Base-by-base conservation (phyloP, 2,329 filamentous ascomycete genomes). In the Ophiostoma montium region DNA sequence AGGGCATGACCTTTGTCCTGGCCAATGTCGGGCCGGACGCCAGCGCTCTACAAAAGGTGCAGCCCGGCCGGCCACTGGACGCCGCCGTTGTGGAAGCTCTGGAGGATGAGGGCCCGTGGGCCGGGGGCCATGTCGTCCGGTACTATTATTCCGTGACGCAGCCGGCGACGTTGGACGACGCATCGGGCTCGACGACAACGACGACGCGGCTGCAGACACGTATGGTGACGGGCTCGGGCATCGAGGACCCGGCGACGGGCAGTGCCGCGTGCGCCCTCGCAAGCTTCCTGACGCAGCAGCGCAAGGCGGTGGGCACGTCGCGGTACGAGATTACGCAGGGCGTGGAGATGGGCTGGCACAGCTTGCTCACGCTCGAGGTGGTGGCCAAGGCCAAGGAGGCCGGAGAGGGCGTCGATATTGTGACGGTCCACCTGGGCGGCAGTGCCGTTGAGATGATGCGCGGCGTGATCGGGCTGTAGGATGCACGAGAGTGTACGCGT, bases 1-100 rank as follows among this genome's bases (percentile, higher is more conserved):
- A 76, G 41, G 85, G 84, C 44, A 83, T 89, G 80, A 76, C 76
- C 1, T 88, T 87, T 61, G 63, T 78, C n/a, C 71, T 86, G 31
- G 67, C 84, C 13, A 41, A 41, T 41, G 38, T 41, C 38, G 38
- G 38, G 8, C 21, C 38, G 1, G 38, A 41, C 9, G 38, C 27
- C 6, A 15, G 12, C 21, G 66, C 75, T 55, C 67, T 92, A 19
- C 68, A 75, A 0, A 71, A 70, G 10, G 76, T 78, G 30, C 70
- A 73, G 8, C 68, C 90, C 16, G 70, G 65, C 5, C 56, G 62
- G 12, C 27, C 36, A 12, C 16, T 35, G 31, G 11, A 35, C 12
- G 16, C 12, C 9, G 44, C 53, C 10, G 43, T 18, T 3, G 18
- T 62, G 8, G 50, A 56, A 2, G 57, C 58, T 18, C 57, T 76